A percentile compares a stretch with the other conserved stretches of the same genome.
These are phyloP conservation scores for Kodamaea suecica DNA, from an alignment of 1,139 yeast genomes.

Conservation along the genomic window DNA sequence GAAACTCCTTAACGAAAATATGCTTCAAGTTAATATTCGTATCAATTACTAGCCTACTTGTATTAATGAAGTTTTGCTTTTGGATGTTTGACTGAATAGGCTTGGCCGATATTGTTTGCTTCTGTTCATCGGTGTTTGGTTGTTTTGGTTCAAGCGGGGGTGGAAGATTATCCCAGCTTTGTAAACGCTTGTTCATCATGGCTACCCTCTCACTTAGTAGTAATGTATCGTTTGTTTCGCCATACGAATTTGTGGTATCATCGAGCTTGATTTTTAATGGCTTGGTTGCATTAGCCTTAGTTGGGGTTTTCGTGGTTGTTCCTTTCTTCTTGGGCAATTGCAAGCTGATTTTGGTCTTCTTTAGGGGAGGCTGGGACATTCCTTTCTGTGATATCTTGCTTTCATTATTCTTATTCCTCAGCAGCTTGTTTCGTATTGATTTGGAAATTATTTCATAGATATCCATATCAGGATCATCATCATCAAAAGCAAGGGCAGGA, in stretches of 20 bases:
- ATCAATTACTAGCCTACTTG: conserved; percentile 3
- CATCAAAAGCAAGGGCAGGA: conserved; percentile 2
- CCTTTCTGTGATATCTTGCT: too few relatives aligned
- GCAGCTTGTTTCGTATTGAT: conserved; percentile 3
- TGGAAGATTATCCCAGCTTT: conserved; percentile 3
- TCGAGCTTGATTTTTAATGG: too few relatives aligned
- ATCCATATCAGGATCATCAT: conserved; percentile 10
- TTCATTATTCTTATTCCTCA: neutral
- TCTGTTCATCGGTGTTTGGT: neutral
- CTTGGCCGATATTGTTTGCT: neutral
- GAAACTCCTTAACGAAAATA: conserved; percentile 6
- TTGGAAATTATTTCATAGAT: conserved; percentile 12
- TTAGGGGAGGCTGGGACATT: neutral
- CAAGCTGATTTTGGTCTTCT: neutral
- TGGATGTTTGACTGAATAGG: neutral
- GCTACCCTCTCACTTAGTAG: conserved; percentile 6
- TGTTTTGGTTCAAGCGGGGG: neutral
- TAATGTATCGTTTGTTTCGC: neutral
- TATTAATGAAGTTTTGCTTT: neutral
- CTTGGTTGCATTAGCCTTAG: too few relatives aligned
- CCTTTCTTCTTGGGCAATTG: neutral
- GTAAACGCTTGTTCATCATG: conserved; percentile 6
- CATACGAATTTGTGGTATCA: neutral
- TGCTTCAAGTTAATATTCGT: conserved; percentile 4
- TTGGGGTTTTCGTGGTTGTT: neutral